These are phyloP conservation scores for Kwoniella heveanensis DNA, from an alignment of 768 basidiomycete species.

Conservation along the genomic window DNA sequence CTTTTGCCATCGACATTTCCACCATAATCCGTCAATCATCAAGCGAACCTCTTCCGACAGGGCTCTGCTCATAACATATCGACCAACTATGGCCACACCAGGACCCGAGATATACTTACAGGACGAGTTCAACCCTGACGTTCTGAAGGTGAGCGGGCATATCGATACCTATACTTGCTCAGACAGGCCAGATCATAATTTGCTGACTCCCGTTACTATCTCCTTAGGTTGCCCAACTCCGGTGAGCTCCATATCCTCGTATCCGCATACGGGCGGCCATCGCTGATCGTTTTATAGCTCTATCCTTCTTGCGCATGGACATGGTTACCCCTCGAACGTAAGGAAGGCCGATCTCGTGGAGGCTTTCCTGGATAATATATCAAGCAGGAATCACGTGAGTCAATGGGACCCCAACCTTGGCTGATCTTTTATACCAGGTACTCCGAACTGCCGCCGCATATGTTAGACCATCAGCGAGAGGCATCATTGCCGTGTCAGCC, in stretches of 20 bases:
- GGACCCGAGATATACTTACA: constrained; percentile 41
- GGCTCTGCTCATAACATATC: not conserved
- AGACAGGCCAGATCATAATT: not conserved
- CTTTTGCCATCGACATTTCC: constrained; percentile 1
- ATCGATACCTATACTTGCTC: not conserved
- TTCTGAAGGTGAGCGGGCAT: constrained; percentile 39
- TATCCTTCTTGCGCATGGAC: constrained; percentile 44
- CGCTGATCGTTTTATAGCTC: no score
- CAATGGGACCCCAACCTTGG: not conserved
- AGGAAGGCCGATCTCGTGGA: constrained; percentile 53
- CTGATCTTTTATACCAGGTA: not conserved
- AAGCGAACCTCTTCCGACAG: not conserved
- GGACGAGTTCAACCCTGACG: constrained; percentile 43
- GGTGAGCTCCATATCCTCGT: constrained; percentile 24
- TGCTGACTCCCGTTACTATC: constrained; percentile 1
- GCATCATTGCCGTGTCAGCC: constrained; percentile 37
- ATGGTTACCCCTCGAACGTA: constrained; percentile 28
- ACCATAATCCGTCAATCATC: not conserved
- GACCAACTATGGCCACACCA: constrained; percentile 36
- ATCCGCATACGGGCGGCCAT: not conserved
- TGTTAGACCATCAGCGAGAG: constrained; percentile 37
- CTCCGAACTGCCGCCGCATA: constrained; percentile 19
- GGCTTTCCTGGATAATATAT: constrained; percentile 42
- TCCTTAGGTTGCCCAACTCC: constrained; percentile 50
- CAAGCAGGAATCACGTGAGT: constrained; percentile 43